A percentile compares a stretch with the other conserved stretches of the same genome.
phyloP scores from a whole-genome alignment of 164 flowering plant genomes.

The Macadamia tetraphylla region DNA sequence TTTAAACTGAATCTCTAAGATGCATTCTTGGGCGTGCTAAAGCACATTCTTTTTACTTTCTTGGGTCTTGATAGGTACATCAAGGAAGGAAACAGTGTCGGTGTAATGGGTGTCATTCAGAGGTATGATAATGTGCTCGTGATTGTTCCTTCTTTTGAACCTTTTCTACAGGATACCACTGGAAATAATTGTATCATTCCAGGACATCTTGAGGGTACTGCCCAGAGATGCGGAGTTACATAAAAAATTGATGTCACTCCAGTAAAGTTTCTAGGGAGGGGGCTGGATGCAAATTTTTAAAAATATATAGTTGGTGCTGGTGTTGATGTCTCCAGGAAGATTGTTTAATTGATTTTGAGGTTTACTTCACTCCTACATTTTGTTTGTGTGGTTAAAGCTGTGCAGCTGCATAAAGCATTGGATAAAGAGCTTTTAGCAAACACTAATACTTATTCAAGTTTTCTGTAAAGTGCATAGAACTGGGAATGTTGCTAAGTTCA shows the following conservation, averaged over 20 bases:
- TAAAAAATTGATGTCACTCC: slow-evolving; percentile 54
- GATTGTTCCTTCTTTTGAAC: slow-evolving; percentile 67
- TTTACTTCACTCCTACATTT: too few species aligned
- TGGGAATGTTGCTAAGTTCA: too few species aligned
- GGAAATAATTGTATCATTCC: slow-evolving; percentile 54
- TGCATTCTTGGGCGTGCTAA: background rate
- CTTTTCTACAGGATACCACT: slow-evolving; percentile 58
- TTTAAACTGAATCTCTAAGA: background rate
- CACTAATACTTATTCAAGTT: too few species aligned
- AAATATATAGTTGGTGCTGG: too few species aligned
- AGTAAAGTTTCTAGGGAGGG: slow-evolving; percentile 24
- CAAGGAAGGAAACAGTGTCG: slow-evolving; percentile 70
- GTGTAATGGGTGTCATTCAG: slow-evolving; percentile 73
- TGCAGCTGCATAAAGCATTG: too few species aligned
- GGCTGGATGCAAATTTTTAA: background rate
- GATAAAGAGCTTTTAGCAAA: too few species aligned
- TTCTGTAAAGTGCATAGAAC: too few species aligned
- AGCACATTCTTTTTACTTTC: background rate
- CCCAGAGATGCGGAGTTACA: slow-evolving; percentile 58
- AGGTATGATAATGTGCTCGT: slow-evolving; percentile 58
- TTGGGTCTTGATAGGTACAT: slow-evolving; percentile 39
- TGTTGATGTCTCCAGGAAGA: too few species aligned
- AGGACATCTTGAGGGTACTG: slow-evolving; percentile 60
- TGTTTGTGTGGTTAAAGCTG: too few species aligned
- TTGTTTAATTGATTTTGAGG: too few species aligned